These are phyloP conservation scores for Cucumis melo DNA, from an alignment of 306 rosid genomes.

Conservation along the genomic window DNA sequence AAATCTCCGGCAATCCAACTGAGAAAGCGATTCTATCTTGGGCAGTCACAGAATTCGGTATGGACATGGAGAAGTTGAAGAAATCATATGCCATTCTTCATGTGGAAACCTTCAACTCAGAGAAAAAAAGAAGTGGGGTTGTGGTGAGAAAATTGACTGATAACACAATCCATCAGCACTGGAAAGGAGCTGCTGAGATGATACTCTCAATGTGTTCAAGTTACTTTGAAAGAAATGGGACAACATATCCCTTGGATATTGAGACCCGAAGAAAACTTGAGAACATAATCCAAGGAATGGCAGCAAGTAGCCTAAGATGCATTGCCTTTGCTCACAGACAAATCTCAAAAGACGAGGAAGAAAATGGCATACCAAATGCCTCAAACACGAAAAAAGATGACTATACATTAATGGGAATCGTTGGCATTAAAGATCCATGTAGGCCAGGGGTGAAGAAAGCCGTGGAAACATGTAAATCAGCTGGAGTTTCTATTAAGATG, in stretches of 20 bases:
- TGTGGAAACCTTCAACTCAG: slow-evolving; percentile 76
- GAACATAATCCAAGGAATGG: slow-evolving; percentile 67
- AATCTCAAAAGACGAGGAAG: slow-evolving; percentile 26
- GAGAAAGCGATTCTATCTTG: slow-evolving; percentile 74
- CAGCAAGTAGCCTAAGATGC: slow-evolving; percentile 75
- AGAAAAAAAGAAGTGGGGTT: slow-evolving; percentile 76
- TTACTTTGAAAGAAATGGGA: slow-evolving; percentile 37
- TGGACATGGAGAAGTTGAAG: slow-evolving; percentile 54
- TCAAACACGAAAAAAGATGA: slow-evolving; percentile 30
- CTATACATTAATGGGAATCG: slow-evolving; percentile 57
- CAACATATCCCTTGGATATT: slow-evolving; percentile 26
- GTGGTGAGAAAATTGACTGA: slow-evolving; percentile 31
- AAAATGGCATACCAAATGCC: slow-evolving; percentile 9
- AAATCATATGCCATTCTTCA: slow-evolving; percentile 30
- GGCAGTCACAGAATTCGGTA: slow-evolving; percentile 49
- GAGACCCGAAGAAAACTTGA: slow-evolving; percentile 25
- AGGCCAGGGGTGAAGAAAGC: slow-evolving; percentile 43
- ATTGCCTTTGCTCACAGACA: slow-evolving; percentile 61
- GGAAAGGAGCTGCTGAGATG: slow-evolving; percentile 95
- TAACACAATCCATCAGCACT: slow-evolving; percentile 45
- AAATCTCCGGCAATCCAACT: slow-evolving; percentile 74
- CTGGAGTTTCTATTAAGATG: slow-evolving; percentile 76
- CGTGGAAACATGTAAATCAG: slow-evolving; percentile 44
- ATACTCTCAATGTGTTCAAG: slow-evolving; percentile 57
- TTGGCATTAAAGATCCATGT: slow-evolving; percentile 85